Base-by-base conservation (phyloP, 768 basidiomycete genomes). In the Kwoniella sp. region DNA sequence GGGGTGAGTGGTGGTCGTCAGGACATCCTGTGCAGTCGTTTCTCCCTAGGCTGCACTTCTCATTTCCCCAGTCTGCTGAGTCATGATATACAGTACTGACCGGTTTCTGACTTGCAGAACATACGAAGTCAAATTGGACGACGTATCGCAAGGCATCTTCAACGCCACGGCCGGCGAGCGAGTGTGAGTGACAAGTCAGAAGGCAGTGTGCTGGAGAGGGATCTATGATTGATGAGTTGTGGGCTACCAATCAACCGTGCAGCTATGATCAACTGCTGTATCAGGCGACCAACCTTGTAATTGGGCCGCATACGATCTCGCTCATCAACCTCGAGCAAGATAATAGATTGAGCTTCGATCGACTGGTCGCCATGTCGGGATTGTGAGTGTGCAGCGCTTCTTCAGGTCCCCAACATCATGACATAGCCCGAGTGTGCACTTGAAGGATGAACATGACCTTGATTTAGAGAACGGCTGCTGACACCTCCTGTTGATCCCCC, bases 111-210 rank as follows among this genome's bases (percentile, higher is more conserved):
- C 22, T 20, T 1, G 50, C 20, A 71, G 74, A 12, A 38, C 63
- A 12, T 76, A 67, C 59, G 72, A 73, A 48, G 75, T 76, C 9
- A 1, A 54, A 15, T 25, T 77, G 26, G 75, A 77, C 58, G 60
- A 66, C 17, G 22, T 22, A 13, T 58, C 60, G 17, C 58, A 65
- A 29, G 75, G 73, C 7, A 31, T 65, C n/a, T 77, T 50, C 37
- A 56, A 68, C 41, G 69, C 69, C 17, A 60, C 69, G 4, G 69
- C 58, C 8, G 65, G 61, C 9, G 29, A 62, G 0, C 63, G 69
- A 58, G 54, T 65, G 73, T 76, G 17, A 67, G 72, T 73, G 37
- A 38, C 12, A n/a, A 28, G 53, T 45, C 41, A 34, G 7, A 34
- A 34, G 34, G 34, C 34, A 34, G 5, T 34, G 13, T 13, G 34